A percentile compares a stretch with the other conserved stretches of the same genome.
Evolutionary conservation across 1,139 yeast genomes (phyloP).

Genomic region (Diutina neorugosa): DNA sequence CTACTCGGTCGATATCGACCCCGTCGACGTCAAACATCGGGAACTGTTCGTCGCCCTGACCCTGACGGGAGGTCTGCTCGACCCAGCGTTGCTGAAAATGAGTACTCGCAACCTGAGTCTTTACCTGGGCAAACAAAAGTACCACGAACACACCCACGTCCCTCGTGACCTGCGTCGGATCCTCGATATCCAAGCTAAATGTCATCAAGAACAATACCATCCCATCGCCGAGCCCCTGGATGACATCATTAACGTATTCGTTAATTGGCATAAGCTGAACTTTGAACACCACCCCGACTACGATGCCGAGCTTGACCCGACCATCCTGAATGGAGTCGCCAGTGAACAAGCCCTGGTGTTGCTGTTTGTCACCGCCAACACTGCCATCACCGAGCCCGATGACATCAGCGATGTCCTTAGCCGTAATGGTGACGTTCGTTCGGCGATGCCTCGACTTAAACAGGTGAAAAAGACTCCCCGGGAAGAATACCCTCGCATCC

Average conservation of each 20-base stretch:
- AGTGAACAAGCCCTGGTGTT: not conserved
- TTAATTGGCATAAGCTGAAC: not conserved
- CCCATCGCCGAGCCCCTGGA: not conserved
- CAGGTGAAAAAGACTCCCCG: not conserved
- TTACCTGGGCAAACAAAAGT: not conserved
- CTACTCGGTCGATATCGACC: conserved; percentile 22
- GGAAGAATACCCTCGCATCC: not conserved
- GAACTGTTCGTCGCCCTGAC: conserved; percentile 3
- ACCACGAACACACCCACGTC: not conserved
- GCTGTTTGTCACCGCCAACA: not conserved
- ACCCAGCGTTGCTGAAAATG: not conserved
- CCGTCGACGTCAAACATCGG: not conserved
- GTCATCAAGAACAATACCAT: not conserved
- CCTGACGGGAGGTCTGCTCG: not conserved
- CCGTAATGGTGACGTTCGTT: not conserved
- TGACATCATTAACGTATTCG: conserved; percentile 1
- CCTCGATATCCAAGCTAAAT: conserved; percentile 3
- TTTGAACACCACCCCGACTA: not conserved
- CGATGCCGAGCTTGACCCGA: not conserved
- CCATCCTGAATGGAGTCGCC: not conserved
- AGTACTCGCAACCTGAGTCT: not conserved
- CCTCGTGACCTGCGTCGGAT: conserved; percentile 1
- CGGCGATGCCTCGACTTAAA: not conserved
- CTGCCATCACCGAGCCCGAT: not conserved
- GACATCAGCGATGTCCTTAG: not conserved